Evolutionary conservation across 768 basidiomycete species (phyloP).

Genomic region (Pisolithus sp.): DNA sequence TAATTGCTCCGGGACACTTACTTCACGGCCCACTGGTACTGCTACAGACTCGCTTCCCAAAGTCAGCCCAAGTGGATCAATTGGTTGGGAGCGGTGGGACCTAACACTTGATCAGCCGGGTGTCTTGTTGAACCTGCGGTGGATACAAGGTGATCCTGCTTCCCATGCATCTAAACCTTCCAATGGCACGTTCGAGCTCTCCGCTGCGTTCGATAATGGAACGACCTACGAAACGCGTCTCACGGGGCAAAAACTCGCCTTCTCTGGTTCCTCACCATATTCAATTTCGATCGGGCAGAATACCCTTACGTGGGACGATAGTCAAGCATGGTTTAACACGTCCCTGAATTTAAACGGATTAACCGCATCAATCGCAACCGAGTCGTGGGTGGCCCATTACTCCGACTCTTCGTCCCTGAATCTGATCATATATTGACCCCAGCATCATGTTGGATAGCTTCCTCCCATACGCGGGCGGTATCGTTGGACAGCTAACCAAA

Average conservation of each 20-base stretch:
- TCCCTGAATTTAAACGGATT: constrained; percentile 5
- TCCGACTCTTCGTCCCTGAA: too few species aligned
- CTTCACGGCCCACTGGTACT: constrained; percentile 1
- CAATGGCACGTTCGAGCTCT: constrained; percentile 6
- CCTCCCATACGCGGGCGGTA: constrained; percentile 5
- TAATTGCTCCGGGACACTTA: constrained; percentile 10
- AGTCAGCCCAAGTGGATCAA: background rate
- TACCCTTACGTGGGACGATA: constrained; percentile 10
- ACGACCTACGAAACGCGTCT: background rate
- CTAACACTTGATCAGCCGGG: constrained; percentile 5
- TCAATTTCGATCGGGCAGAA: constrained; percentile 10
- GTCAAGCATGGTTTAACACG: constrained; percentile 12
- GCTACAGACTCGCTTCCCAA: constrained; percentile 11
- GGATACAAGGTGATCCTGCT: constrained; percentile 9
- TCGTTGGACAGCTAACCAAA: constrained; percentile 6
- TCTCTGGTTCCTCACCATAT: constrained; percentile 3
- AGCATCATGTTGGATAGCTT: constrained; percentile 8
- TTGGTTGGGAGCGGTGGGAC: constrained; percentile 9
- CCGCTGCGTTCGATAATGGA: constrained; percentile 10
- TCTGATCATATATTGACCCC: background rate
- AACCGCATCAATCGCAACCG: constrained; percentile 4
- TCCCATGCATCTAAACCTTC: constrained; percentile 1
- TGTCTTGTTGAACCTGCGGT: constrained; percentile 8
- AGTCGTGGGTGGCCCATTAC: constrained; percentile 1
- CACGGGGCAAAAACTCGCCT: constrained; percentile 6